phyloP scores from a whole-genome alignment of 1,284 basidiomycete genomes.

The Ganoderma lucidum region DNA sequence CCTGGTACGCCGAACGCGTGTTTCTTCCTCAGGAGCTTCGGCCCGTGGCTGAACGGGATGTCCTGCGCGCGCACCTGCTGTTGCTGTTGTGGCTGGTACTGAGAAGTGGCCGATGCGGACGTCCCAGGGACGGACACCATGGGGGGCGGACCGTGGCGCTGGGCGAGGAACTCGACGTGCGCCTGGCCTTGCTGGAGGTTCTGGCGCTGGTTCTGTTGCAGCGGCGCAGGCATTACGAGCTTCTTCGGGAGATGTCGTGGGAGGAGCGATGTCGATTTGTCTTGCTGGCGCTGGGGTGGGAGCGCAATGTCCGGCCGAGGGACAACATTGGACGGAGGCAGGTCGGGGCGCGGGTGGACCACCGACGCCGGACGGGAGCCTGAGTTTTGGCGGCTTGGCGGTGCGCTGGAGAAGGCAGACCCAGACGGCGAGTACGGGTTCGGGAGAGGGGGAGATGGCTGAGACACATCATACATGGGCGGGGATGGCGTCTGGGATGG shows the following conservation, averaged over 20 bases:
- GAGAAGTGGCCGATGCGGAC: slow-evolving; percentile 2
- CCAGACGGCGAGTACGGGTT: slow-evolving; percentile 26
- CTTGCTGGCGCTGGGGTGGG: slow-evolving; percentile 33
- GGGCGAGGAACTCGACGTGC: slow-evolving; percentile 28
- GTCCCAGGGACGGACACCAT: slow-evolving; percentile 6
- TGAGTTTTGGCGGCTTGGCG: slow-evolving; percentile 15
- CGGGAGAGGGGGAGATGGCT: slow-evolving; percentile 23
- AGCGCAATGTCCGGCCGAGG: slow-evolving; percentile 40
- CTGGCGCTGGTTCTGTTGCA: slow-evolving; percentile 41
- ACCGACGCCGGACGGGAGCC: slow-evolving; percentile 13
- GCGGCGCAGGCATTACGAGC: slow-evolving; percentile 72
- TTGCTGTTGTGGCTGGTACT: slow-evolving; percentile 19
- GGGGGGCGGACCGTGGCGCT: slow-evolving; percentile 23
- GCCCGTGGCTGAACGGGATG: slow-evolving; percentile 35
- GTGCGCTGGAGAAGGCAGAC: slow-evolving; percentile 8
- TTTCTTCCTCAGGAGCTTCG: slow-evolving; percentile 35
- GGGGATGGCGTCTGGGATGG: not conserved
- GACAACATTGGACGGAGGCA: slow-evolving; percentile 16
- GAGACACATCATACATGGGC: slow-evolving; percentile 13
- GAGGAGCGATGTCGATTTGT: slow-evolving; percentile 34
- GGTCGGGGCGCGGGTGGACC: slow-evolving; percentile 13
- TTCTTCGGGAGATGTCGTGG: slow-evolving; percentile 63
- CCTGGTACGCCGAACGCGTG: slow-evolving; percentile 19
- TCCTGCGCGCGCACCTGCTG: slow-evolving; percentile 29
- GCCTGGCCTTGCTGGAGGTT: slow-evolving; percentile 21